Conservation (phyloP, 306 rosid genomes). For the Bauhinia variegata region DNA sequence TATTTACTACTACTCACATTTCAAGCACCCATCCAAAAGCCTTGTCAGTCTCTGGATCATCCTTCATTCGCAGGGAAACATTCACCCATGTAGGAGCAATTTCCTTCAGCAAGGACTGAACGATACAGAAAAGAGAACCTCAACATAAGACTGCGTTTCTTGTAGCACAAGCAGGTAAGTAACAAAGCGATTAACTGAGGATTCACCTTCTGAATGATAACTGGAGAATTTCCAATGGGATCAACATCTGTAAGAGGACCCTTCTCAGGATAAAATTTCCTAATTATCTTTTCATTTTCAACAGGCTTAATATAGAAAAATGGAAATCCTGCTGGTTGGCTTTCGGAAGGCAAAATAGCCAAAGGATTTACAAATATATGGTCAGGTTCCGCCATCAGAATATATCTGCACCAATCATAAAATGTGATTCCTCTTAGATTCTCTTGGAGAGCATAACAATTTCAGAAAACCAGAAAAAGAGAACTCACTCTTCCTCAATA, state of each 20-base stretch:
- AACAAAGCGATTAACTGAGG: too few species aligned
- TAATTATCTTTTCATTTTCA: slow-evolving; percentile 63
- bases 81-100: slow-evolving; percentile 99
- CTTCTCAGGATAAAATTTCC: slow-evolving; percentile 73
- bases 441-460: slow-evolving; percentile 20
- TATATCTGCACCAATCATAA: slow-evolving; percentile 76
- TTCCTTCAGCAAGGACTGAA: slow-evolving; percentile 77
- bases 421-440: slow-evolving; percentile 45
- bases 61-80: slow-evolving; percentile 83
- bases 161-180: slow-evolving; percentile 14
- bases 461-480: slow-evolving; percentile 8
- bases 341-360: slow-evolving; percentile 74
- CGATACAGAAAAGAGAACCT: slow-evolving; percentile 35
- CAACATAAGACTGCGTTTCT: slow-evolving; percentile 15
- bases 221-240: slow-evolving; percentile 98
- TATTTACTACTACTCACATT: slow-evolving; percentile 66
- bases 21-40: slow-evolving; percentile 98
- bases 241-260: slow-evolving; percentile 85
- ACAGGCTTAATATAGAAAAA: slow-evolving; percentile 86
- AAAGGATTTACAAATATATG: slow-evolving; percentile 80
- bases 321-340: slow-evolving; percentile 71
- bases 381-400: slow-evolving; percentile 97
- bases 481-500: slow-evolving; percentile 78
- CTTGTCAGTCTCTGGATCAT: slow-evolving; percentile 80
- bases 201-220: slow-evolving; percentile 80